These are phyloP conservation scores for Jaltomata sinuosa DNA, from an alignment of 257 asterid genomes.

Conservation along the genomic window DNA sequence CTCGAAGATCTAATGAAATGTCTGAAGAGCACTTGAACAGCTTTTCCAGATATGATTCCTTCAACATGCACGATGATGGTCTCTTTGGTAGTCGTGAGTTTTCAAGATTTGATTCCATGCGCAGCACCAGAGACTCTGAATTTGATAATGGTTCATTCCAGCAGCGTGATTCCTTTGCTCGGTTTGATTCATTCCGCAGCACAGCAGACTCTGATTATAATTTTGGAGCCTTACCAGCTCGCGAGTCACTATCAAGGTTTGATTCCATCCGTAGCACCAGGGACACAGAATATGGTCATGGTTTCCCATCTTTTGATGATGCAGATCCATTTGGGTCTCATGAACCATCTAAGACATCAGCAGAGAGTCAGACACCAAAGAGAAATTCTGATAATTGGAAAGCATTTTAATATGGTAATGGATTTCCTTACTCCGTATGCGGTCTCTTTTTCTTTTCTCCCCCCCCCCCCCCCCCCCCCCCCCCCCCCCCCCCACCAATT, in stretches of 20 bases:
- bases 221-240: slow-evolving; percentile 30
- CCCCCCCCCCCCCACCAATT: too few relatives aligned
- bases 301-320: slow-evolving; percentile 74
- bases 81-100: slow-evolving; percentile 38
- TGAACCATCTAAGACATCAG: slow-evolving; percentile 54
- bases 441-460: background rate
- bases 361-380: slow-evolving; percentile 57
- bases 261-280: slow-evolving; percentile 52
- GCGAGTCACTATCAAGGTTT: slow-evolving; percentile 40
- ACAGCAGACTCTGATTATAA: slow-evolving; percentile 63
- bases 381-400: slow-evolving; percentile 72
- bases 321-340: slow-evolving; percentile 70
- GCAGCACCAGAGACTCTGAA: slow-evolving; percentile 46
- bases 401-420: slow-evolving; percentile 44
- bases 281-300: slow-evolving; percentile 58
- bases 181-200: slow-evolving; percentile 69
- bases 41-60: slow-evolving; percentile 80
- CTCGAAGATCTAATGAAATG: slow-evolving; percentile 36
- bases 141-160: slow-evolving; percentile 54
- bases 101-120: slow-evolving; percentile 73
- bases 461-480: background rate
- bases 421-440: background rate
- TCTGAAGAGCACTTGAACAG: slow-evolving; percentile 35
- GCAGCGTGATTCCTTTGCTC: slow-evolving; percentile 39
- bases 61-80: slow-evolving; percentile 30